Base-by-base conservation (phyloP, 306 rosid genomes). In the Aeschynomene evenia region DNA sequence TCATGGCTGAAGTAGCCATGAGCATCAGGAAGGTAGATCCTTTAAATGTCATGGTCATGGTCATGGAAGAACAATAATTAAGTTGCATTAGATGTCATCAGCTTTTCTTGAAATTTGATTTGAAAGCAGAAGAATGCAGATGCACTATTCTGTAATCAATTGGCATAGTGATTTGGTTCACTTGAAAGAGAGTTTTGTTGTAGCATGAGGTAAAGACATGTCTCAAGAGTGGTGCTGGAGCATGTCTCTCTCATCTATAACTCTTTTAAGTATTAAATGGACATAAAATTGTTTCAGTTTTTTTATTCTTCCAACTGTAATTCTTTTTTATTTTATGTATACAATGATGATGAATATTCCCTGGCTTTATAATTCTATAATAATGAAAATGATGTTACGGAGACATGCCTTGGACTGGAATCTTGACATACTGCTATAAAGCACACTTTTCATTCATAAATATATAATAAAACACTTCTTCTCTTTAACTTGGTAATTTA, bases 1-100 rank as follows among this genome's bases (percentile, higher is more conserved):
- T 88, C 81, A 88, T 90, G 87, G 91, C 86, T 57, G 98, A 93
- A 82, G 76, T 88, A 77, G 91, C 98, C 70, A 85, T 93, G 97
- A 88, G 94, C 91, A 84, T 93, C 68, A 81, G 40, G 71, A 93
- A 90, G 96, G 98, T 93, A 86, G 66, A 58, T 77, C 71, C 74
- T 85, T 68, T 50, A 43, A 65, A 67, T 69, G 6, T 36, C 43
- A 13, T 59, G 61, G n/a, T 50, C 36, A 65, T 63, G 65, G 6
- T 36, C 43, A 13, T 59, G 61, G n/a, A 58, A 58, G 43, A 48
- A 36, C 20, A n/a, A 33, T 56, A 72, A 43, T 42, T 66, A 55
- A 48, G 66, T 58, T 71, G 62, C 52, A 49, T 42, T 31, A 61
- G 22, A 34, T 53, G 48, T 46, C 42, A 67, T 40, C 16, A 45